Evolutionary conservation across 495 filamentous ascomycete species (phyloP).

Genomic region (Aspergillus cavernicola): DNA sequence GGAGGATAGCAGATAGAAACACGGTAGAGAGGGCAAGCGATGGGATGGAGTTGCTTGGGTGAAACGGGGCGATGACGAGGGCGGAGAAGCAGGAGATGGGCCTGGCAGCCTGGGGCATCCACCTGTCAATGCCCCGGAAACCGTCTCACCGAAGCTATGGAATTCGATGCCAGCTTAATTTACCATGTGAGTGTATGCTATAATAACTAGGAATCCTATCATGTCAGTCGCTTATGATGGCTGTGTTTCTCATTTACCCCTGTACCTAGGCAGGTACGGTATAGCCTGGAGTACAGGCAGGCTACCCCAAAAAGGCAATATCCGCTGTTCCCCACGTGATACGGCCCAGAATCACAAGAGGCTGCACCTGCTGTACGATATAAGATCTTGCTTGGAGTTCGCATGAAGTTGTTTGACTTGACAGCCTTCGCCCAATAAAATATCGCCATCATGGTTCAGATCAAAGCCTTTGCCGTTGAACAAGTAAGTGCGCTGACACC

Average conservation of each 20-base stretch:
- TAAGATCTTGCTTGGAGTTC: neutral
- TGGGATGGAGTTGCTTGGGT: conserved; percentile 12
- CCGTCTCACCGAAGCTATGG: neutral
- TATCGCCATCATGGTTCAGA: conserved; percentile 56
- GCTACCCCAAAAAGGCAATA: too few species aligned
- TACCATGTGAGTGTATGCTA: neutral
- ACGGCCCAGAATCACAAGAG: neutral
- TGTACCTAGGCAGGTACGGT: too few species aligned
- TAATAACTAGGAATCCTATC: too few species aligned
- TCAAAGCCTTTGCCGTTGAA: conserved; percentile 73
- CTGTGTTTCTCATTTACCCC: too few species aligned
- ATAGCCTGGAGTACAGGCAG: neutral
- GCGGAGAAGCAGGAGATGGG: conserved; percentile 26
- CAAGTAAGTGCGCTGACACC: conserved; percentile 47
- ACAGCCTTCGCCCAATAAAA: neutral
- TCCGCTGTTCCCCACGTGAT: conserved; percentile 6
- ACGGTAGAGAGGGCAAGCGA: conserved; percentile 16
- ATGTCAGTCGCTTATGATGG: too few species aligned
- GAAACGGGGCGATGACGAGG: conserved; percentile 36
- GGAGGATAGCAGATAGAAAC: conserved; percentile 4
- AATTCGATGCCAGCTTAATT: too few species aligned
- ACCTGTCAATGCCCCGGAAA: neutral
- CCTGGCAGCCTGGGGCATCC: conserved; percentile 24
- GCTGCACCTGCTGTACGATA: neutral
- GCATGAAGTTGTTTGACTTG: neutral